These are phyloP conservation scores for Escovopsis sp. DNA, from an alignment of 2,329 filamentous ascomycete genomes.

Conservation along the genomic window DNA sequence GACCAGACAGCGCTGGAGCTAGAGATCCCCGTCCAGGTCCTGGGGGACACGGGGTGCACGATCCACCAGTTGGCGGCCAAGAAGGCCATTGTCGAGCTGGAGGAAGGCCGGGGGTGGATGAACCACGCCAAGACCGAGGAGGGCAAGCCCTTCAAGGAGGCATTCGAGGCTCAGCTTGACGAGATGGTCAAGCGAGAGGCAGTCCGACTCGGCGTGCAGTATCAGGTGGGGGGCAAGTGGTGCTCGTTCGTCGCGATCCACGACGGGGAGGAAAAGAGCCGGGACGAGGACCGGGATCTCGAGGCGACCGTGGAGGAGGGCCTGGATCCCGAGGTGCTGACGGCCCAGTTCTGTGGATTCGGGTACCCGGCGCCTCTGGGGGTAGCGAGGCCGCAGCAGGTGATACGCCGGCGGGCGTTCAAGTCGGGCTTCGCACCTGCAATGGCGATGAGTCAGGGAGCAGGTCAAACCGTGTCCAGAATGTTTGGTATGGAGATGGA, in stretches of 20 bases:
- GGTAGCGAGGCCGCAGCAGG: no score
- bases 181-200: slow-evolving; percentile 50
- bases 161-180: slow-evolving; percentile 33
- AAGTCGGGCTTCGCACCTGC: no score
- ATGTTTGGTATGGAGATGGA: no score
- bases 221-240: slow-evolving; percentile 54
- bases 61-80: slow-evolving; percentile 58
- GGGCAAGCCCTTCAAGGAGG: slow-evolving; percentile 29
- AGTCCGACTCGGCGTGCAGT: slow-evolving; percentile 47
- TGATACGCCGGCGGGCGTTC: no score
- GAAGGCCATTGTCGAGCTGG: slow-evolving; percentile 52
- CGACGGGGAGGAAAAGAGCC: slow-evolving; percentile 13
- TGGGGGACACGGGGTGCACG: slow-evolving; percentile 31
- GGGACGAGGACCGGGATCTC: not conserved
- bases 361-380: no score
- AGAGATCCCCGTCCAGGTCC: slow-evolving; percentile 43
- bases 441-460: no score
- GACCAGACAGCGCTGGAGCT: slow-evolving; percentile 43
- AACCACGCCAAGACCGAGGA: slow-evolving; percentile 30
- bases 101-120: slow-evolving; percentile 55
- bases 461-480: no score
- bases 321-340: not conserved
- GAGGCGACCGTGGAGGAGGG: no score
- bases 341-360: no score
- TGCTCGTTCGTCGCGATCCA: slow-evolving; percentile 59